Evolutionary conservation across 2,329 filamentous ascomycete genomes (phyloP), one percentile per base, ranked within the genome.

Genomic region (Colletotrichum ledebouriae): DNA sequence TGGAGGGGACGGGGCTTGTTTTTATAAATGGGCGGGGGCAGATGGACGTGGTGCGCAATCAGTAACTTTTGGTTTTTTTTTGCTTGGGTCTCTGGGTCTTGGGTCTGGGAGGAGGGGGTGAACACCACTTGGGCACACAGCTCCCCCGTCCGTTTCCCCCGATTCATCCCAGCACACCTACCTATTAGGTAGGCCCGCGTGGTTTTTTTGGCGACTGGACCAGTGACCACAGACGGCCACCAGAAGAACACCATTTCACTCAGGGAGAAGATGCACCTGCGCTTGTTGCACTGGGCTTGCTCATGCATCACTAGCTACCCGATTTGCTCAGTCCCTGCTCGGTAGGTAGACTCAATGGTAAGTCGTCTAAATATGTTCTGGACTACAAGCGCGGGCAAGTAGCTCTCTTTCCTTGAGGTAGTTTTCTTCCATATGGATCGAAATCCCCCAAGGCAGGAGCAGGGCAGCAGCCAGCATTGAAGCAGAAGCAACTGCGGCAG

Each of bases 1-100:
- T 76, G 81, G 83, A 79, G 81, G 82, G 82, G 78, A 77, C 66
- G 77, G 82, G 82, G 79, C 78, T 79, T 85, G 83, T 87, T 89
- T 88, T 88, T 89, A 89, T 88, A 83, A 75, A 77, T 76, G 75
- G 83, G 82, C 80, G 81, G 84, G 85, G 84, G 82, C 82, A 81
- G 80, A 80, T 78, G 78, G 82, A 80, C 79, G 81, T 78, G 76
- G 76, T 77, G 80, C 83, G 81, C 85, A 87, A 87, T 87, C 85
- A 87, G 84, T 86, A 85, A 78, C 65, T 65, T 64, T 68, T 59
- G 55, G 10, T 39, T 39, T 39, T 39, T 39, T 39, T 39, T 39
- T 42, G 44, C 42, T 34, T 29, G 29, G 57, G 44, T 22, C 33
- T 37, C 17, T 33, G 33, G 46, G 58, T 60, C 55, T 58, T 46